Base-by-base conservation (phyloP, 2,329 filamentous ascomycete species). In the Aspergillus sp. region DNA sequence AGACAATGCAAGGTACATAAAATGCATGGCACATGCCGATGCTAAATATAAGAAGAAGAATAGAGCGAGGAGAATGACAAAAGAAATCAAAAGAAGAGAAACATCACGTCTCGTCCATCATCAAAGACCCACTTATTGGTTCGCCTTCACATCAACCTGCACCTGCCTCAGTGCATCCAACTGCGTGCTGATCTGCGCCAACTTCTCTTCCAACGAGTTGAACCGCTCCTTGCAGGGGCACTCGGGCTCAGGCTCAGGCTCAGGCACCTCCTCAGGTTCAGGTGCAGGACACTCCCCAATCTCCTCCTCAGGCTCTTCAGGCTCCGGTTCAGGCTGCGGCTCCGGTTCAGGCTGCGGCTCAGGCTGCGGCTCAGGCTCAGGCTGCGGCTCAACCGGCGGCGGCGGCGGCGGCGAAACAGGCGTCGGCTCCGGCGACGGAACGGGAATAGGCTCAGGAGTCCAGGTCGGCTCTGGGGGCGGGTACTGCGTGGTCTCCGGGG, bases 401-500 rank as follows among this genome's bases (percentile, higher is more conserved):
- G 12, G 6, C 25, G 42, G 23, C 12, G 27, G 42, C n/a, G 27
- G 27, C 1, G 20, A 15, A 30, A 30, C 25, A 30, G 25, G 9
- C 3, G 25, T 30, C 25, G 25, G 25, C 25, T 30, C 25, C 10
- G 25, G 25, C 19, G 41, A 25, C 20, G 30, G n/a, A 15, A 22
- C 42, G 13, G 42, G 23, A 9, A 50, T 56, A 57, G 4, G 55
- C 50, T 7, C 46, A 27, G 20, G 44, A 52, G 7, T 49, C 44
- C 43, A 52, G 45, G 41, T 50, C 25, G 17, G 50, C 17, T 45
- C 54, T 44, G 43, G 38, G 38, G 19, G 49, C 50, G 13, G 50
- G 49, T 20, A 54, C 56, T 25, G 46, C 51, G 33, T 37, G 27
- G 38, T 49, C 52, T 4, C 19, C 19, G 7, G 56, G 54, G 3